phyloP scores from a whole-genome alignment of 2,329 filamentous ascomycete genomes.

The Hymenoscyphus salicellus region DNA sequence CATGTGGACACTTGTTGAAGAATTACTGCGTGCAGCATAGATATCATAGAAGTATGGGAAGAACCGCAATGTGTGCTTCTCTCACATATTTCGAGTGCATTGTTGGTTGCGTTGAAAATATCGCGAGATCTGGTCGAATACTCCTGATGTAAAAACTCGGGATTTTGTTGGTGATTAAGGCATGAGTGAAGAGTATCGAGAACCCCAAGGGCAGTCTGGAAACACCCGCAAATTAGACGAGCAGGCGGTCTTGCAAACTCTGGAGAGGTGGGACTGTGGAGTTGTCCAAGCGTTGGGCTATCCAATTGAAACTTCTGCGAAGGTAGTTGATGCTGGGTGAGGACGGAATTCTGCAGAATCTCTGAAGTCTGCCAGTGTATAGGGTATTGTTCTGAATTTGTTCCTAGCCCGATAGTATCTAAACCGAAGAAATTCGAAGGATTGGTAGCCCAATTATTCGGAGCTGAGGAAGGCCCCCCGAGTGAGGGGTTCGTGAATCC shows the following conservation, averaged over 20 bases:
- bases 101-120: background rate
- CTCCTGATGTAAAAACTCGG: background rate
- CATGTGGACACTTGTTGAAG: conserved; percentile 8
- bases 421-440: background rate
- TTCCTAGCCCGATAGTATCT: background rate
- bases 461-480: background rate
- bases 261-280: conserved; percentile 9
- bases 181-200: background rate
- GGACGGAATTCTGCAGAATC: background rate
- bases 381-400: background rate
- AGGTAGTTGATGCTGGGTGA: background rate
- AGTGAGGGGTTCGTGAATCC: background rate
- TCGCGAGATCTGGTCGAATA: background rate
- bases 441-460: conserved; percentile 1
- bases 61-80: conserved; percentile 4
- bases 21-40: conserved; percentile 7
- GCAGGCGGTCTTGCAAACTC: background rate
- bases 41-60: conserved; percentile 4
- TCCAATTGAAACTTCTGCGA: background rate
- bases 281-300: background rate
- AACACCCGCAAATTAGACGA: conserved; percentile 3
- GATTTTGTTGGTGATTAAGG: background rate
- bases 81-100: conserved; percentile 6
- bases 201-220: conserved; percentile 3
- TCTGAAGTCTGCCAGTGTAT: conserved; percentile 6